Evolutionary conservation across 805 yeast genomes (phyloP), one percentile per base, ranked within the genome.

Genomic region (Pichia scutulata): DNA sequence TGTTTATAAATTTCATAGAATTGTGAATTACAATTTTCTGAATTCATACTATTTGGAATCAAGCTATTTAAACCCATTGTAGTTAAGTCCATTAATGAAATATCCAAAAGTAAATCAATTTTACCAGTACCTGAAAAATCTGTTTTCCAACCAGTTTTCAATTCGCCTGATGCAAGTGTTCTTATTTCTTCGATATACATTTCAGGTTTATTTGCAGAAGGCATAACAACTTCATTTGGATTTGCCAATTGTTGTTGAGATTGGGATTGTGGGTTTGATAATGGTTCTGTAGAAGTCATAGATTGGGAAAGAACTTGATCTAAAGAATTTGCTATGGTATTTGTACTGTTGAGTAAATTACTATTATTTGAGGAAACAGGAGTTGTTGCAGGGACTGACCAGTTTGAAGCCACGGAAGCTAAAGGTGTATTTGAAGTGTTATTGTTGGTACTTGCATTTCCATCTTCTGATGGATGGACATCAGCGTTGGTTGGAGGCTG

Each of bases 131-230:
- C 84, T 7, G 81, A 68, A 63, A 84, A 90, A 66, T 93, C 99
- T 1, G 93, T 81, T 65, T 93, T 93, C 99, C 99, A 93, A 4
- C 99, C 99, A 28, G 78, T 74, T 62, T 86, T 87, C 61, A 89
- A 67, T 53, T 87, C 96, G 12, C 97, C 97, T 49, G 81, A 77
- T 13, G 84, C 77, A 9, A 93, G 70, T 5, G 86, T 78, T 28
- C 90, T 75, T 8, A 77, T 76, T 60, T 90, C 96, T 64, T 89
- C 95, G 13, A 81, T 65, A 57, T 76, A 84, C 14, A 86, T 53
- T 4, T 54, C 58, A 1, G 60, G 42, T 39, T 23, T 21, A 2
- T 18, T 22, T 25, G 43, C 28, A 7, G 23, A 39, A 19, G 57
- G 42, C 41, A 57, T 7, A 13, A 57, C 53, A 22, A 57, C 43